These are phyloP conservation scores for Eucalyptus melliodora DNA, from an alignment of 345 rosid species.

Conservation along the genomic window DNA sequence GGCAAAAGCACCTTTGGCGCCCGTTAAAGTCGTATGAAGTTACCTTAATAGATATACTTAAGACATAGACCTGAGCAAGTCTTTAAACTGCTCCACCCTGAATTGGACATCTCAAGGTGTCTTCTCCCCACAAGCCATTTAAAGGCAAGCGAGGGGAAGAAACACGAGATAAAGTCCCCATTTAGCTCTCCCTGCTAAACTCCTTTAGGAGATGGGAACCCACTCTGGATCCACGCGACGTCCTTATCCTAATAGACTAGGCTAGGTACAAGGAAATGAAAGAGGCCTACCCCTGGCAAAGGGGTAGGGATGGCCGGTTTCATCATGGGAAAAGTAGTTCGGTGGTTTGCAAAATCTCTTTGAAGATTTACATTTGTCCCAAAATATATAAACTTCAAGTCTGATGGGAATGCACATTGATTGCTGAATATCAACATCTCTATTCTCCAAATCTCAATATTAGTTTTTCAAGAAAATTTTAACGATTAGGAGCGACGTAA, in stretches of 20 bases:
- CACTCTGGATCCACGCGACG: too few species aligned
- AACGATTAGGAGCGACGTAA: background rate
- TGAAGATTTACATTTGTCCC: background rate
- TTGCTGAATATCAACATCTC: background rate
- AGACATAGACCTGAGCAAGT: background rate
- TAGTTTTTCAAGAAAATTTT: background rate
- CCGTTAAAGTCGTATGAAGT: background rate
- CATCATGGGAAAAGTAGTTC: background rate
- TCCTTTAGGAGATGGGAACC: too few species aligned
- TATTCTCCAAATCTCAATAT: background rate
- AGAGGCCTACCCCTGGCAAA: too few species aligned
- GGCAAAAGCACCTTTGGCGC: background rate
- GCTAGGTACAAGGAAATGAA: too few species aligned
- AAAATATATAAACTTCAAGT: background rate
- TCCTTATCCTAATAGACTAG: too few species aligned
- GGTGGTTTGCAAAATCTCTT: background rate
- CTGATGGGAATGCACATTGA: background rate
- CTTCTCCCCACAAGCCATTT: too few species aligned
- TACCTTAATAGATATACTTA: background rate
- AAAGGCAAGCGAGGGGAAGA: too few species aligned
- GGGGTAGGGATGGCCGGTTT: background rate
- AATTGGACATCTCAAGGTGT: too few species aligned
- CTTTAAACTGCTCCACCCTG: too few species aligned
- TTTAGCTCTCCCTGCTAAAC: too few species aligned
- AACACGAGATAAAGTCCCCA: too few species aligned